Evolutionary conservation across 2,329 filamentous ascomycete genomes (phyloP), one percentile per base, ranked within the genome.

Genomic region (Xylaria digitata): DNA sequence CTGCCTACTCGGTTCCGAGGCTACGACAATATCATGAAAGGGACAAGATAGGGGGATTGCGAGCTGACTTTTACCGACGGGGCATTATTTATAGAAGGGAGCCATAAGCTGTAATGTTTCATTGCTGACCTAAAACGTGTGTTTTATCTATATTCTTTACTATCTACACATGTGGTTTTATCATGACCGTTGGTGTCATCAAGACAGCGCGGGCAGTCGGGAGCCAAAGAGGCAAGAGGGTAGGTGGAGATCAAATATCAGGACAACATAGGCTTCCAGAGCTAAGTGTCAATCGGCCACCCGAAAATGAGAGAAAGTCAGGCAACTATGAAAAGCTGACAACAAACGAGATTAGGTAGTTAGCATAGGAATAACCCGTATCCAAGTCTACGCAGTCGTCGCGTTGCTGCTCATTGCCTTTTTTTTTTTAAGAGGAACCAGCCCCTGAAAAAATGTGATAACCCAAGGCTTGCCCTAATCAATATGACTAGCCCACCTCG

Each of bases 41-140:
- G 26, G 56, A 30, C 13, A 42, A 13, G 13, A 21, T n/a, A 42
- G 5, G 26, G 23, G 49, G 3, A 46, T 52, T 15, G 9, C 23
- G 17, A 54, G 19, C 30, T 5, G 21, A 6, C 21, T 13, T 62
- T 26, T 13, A 11, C 1, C 2, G 43, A 32, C 2, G 52, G 60
- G 3, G 26, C 43, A 2, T 15, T 46, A 40, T 32, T 45, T n/a
- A 61, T 54, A 54, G 37, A 40, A 42, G 61, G 61, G 30, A 42
- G 59, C 56, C 59, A 56, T 50, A 53, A 54, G 9, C 37, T 23
- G 40, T 57, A 9, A 19, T 50, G 55, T 67, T 61, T 66, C 58
- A 70, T 70, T 69, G 68, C 68, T 71, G 58, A 65, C 43, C 58
- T 62, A 69, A 70, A 71, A 70, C 70, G 63, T 65, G 63, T 52